Percentiles rank a stretch among this genome's conserved stretches.
phyloP scores from a whole-genome alignment of 345 rosid genomes.

The Populus davidiana region DNA sequence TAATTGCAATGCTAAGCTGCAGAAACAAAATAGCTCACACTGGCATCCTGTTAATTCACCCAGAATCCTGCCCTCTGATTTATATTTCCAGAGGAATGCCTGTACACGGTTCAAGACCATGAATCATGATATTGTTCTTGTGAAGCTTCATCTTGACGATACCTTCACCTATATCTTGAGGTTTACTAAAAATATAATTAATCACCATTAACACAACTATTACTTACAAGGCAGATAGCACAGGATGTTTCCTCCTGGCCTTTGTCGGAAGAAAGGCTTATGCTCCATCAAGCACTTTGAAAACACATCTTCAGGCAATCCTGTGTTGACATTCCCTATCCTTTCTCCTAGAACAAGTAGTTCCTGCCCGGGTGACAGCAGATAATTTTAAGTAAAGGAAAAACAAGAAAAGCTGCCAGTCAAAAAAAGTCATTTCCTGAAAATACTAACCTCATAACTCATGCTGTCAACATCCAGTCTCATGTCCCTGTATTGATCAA shows the following conservation, averaged over 20 bases:
- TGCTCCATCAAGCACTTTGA: conserved; percentile 26
- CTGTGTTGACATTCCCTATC: conserved; percentile 37
- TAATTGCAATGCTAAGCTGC: background rate
- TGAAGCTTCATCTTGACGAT: background rate
- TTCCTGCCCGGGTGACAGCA: conserved; percentile 25
- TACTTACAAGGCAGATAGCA: conserved; percentile 41
- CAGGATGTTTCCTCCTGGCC: conserved; percentile 22
- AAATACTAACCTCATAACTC: conserved; percentile 67
- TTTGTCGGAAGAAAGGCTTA: background rate
- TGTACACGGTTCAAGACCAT: background rate
- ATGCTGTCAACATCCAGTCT: conserved; percentile 81
- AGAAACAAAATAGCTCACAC: background rate
- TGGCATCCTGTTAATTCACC: background rate
- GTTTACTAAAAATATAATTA: background rate
- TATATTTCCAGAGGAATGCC: background rate
- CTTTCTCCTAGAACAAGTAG: conserved; percentile 40
- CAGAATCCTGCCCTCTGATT: background rate
- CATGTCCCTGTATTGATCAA: conserved; percentile 81
- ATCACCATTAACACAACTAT: background rate
- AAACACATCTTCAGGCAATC: conserved; percentile 31
- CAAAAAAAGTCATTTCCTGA: background rate
- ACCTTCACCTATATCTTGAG: background rate
- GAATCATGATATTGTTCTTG: background rate
- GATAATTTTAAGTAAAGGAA: background rate
- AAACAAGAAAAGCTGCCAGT: background rate